Base-by-base conservation (phyloP, 108 stramenopile genomes). In the Fragilariopsis cylindrus region DNA sequence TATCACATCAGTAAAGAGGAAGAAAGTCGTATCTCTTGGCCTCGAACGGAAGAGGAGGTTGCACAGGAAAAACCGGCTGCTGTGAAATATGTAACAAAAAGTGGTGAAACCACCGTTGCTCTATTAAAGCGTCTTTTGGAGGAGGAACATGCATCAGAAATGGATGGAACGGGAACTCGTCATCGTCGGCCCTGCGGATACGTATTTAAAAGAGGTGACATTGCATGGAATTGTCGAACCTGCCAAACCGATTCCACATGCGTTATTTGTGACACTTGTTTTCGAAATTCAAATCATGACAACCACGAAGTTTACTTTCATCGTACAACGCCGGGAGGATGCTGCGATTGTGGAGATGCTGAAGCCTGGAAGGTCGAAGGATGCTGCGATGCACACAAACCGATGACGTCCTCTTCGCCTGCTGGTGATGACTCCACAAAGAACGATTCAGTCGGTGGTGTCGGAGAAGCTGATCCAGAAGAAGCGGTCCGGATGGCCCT, bases 231-330 rank as follows among this genome's bases (percentile, higher is more conserved):
- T 71, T 99, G 99, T 75, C 87, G 96, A 18, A 96, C 96, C 55
- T 99, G 99, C 75, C 96, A 98, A 71, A 88, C 92, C 48, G 99
- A 99, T 78, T 72, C 83, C 71, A 98, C 99, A 46, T 98, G 98
- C 71, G 99, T 99, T 18, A 90, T 97, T 60, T 99, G 99, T 78
- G 97, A 99, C 65, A 45, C 69, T 9, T 99, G 99, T 80, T 99
- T 98, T 77, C 90, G 90, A 21, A 65, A 85, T 19, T 84, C 82
- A 12, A 84, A 97, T 76, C 99, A 99, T 76, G 84, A 87, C 16
- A 98, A 98, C 3, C 98, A 99, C 75, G 96, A 99, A 76, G 99
- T 99, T 49, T 95, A 90, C 64, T 99, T 99, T 80, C 98, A 99
- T 79, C 86, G 95, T 49, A 97, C 98, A 40, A 87, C 81, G 18